phyloP scores from a whole-genome alignment of 306 rosid species.

The Begonia masoniana region DNA sequence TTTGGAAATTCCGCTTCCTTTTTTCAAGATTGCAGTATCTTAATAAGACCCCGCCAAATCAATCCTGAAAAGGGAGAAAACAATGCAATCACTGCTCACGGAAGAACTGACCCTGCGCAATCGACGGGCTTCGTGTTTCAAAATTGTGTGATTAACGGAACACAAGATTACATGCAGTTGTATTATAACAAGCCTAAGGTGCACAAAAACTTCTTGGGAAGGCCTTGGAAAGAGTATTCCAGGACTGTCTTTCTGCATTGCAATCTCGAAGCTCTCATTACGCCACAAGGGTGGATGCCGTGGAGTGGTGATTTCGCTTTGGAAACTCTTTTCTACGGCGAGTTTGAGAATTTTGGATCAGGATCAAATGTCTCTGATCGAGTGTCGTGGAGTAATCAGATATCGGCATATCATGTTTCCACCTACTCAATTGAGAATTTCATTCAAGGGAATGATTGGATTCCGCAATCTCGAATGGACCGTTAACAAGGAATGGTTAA shows the following conservation, averaged over 20 bases:
- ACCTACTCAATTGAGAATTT: slow-evolving; percentile 54
- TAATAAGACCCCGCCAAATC: slow-evolving; percentile 41
- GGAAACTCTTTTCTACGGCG: slow-evolving; percentile 71
- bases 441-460: slow-evolving; percentile 80
- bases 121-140: slow-evolving; percentile 70
- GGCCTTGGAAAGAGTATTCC: slow-evolving; percentile 91
- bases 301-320: slow-evolving; percentile 57
- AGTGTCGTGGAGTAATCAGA: slow-evolving; percentile 48
- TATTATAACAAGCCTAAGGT: slow-evolving; percentile 49
- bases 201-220: slow-evolving; percentile 75
- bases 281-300: slow-evolving; percentile 60
- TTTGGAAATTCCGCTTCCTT: slow-evolving; percentile 76
- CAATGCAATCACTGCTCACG: slow-evolving; percentile 68
- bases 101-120: slow-evolving; percentile 75
- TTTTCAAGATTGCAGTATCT: slow-evolving; percentile 49
- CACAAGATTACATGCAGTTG: slow-evolving; percentile 49
- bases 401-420: slow-evolving; percentile 36
- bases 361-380: slow-evolving; percentile 37
- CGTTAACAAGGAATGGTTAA: too few relatives aligned
- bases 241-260: slow-evolving; percentile 54
- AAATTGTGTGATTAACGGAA: slow-evolving; percentile 61
- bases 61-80: slow-evolving; percentile 49
- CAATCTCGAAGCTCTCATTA: slow-evolving; percentile 31
- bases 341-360: slow-evolving; percentile 35
- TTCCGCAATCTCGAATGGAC: slow-evolving; percentile 13